Percentiles rank a stretch among this genome's conserved stretches.
Evolutionary conservation across 106 monocot genomes (phyloP).

Genomic region (Hemerocallis citrina): DNA sequence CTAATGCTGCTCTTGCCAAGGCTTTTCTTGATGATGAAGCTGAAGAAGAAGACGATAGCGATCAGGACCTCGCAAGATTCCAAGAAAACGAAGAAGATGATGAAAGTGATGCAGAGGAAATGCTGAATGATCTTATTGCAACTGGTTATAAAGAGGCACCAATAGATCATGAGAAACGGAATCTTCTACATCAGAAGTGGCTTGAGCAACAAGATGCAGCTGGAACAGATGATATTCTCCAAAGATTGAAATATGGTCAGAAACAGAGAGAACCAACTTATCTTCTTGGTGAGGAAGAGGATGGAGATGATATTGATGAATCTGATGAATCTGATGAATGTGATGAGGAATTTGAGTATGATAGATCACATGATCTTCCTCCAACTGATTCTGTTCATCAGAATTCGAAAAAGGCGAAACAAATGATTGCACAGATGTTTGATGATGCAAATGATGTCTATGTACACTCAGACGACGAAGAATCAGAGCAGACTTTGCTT

Average conservation of each 20-base stretch:
- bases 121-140: constrained; percentile 67
- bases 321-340: constrained; percentile 24
- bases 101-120: constrained; percentile 54
- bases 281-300: constrained; percentile 33
- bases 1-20: constrained; percentile 39
- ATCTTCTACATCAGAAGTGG: constrained; percentile 93
- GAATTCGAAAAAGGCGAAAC: constrained; percentile 48
- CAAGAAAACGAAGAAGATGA: constrained; percentile 62
- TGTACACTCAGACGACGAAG: constrained; percentile 84
- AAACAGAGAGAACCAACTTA: constrained; percentile 18
- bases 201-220: constrained; percentile 84
- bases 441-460: constrained; percentile 55
- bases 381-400: constrained; percentile 17
- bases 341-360: constrained; percentile 21
- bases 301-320: constrained; percentile 21
- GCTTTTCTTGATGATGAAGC: constrained; percentile 93
- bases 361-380: constrained; percentile 14
- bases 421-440: constrained; percentile 80
- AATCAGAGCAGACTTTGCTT: constrained; percentile 48
- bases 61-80: constrained; percentile 60
- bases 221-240: constrained; percentile 70
- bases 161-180: constrained; percentile 61
- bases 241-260: constrained; percentile 38
- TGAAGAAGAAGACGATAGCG: constrained; percentile 94
- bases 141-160: constrained; percentile 63